These are phyloP conservation scores for Blastobotrys raffinosifermentans DNA, from an alignment of 1,139 yeast genomes.

Conservation along the genomic window DNA sequence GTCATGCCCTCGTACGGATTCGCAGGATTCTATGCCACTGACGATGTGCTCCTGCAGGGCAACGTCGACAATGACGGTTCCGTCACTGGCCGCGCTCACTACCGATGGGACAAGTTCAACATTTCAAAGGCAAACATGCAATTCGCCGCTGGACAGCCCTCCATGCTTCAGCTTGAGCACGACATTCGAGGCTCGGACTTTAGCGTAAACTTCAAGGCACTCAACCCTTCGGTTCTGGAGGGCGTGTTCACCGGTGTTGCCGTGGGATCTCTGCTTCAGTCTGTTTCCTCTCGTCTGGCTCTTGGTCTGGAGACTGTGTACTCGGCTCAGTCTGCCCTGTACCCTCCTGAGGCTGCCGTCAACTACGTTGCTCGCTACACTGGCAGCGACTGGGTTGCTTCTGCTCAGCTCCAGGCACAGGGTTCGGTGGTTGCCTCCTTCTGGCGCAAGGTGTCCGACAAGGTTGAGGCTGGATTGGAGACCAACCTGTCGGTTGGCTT, in stretches of 20 bases:
- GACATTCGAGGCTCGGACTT: constrained; percentile 88
- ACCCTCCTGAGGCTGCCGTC: constrained; percentile 90
- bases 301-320: constrained; percentile 92
- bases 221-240: constrained; percentile 77
- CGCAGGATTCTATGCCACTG: constrained; percentile 85
- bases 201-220: constrained; percentile 80
- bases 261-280: constrained; percentile 85
- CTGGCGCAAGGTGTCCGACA: constrained; percentile 89
- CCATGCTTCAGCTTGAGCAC: constrained; percentile 95
- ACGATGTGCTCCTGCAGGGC: constrained; percentile 83
- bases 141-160: constrained; percentile 82
- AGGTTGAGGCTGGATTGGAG: constrained; percentile 96
- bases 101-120: constrained; percentile 80
- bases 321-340: constrained; percentile 65
- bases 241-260: constrained; percentile 86
- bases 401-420: constrained; percentile 91
- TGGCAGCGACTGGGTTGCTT: constrained; percentile 83
- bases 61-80: constrained; percentile 82
- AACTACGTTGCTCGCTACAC: constrained; percentile 89
- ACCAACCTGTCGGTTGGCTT: constrained; percentile 77
- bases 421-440: constrained; percentile 86
- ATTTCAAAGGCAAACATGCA: constrained; percentile 85
- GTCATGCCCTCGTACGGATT: constrained; percentile 89
- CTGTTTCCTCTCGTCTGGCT: constrained; percentile 75
- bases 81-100: constrained; percentile 83